These are phyloP conservation scores for Andrographis paniculata DNA, from an alignment of 305 asterid genomes.

Conservation along the genomic window DNA sequence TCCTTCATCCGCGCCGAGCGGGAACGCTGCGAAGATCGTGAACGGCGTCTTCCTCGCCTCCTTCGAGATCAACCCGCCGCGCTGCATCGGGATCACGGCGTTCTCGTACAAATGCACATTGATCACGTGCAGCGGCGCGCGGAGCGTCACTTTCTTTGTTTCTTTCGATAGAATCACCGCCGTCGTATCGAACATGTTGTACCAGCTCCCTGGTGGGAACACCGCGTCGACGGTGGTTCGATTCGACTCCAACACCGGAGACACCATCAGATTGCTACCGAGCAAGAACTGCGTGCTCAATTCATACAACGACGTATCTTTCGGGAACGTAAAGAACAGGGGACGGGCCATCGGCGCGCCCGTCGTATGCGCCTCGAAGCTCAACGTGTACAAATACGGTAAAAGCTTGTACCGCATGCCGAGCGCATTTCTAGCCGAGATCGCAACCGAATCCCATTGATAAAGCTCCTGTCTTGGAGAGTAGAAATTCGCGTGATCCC, in stretches of 20 bases:
- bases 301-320: constrained; percentile 44
- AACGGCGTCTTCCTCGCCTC: constrained; percentile 78
- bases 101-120: constrained; percentile 81
- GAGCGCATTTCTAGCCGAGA: constrained; percentile 80
- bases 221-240: constrained; percentile 44
- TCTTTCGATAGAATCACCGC: constrained; percentile 44
- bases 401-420: constrained; percentile 89
- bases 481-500: constrained; percentile 87
- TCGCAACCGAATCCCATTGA: constrained; percentile 88
- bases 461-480: constrained; percentile 98
- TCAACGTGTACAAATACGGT: constrained; percentile 69
- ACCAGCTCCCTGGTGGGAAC: constrained; percentile 85
- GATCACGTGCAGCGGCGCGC: constrained; percentile 67
- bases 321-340: constrained; percentile 65
- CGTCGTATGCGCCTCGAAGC: constrained; percentile 64
- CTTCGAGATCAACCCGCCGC: constrained; percentile 72
- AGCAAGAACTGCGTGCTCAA: constrained; percentile 78
- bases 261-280: constrained; percentile 74
- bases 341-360: constrained; percentile 94
- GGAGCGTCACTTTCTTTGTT: constrained; percentile 29
- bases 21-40: constrained; percentile 61
- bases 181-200: constrained; percentile 57
- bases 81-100: constrained; percentile 80
- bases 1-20: constrained; percentile 44
- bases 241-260: constrained; percentile 62